A percentile compares a stretch with the other conserved stretches of the same genome.
These are phyloP conservation scores for Pseudopithomyces chartarum DNA, from an alignment of 2,329 filamentous ascomycete genomes.

Conservation along the genomic window DNA sequence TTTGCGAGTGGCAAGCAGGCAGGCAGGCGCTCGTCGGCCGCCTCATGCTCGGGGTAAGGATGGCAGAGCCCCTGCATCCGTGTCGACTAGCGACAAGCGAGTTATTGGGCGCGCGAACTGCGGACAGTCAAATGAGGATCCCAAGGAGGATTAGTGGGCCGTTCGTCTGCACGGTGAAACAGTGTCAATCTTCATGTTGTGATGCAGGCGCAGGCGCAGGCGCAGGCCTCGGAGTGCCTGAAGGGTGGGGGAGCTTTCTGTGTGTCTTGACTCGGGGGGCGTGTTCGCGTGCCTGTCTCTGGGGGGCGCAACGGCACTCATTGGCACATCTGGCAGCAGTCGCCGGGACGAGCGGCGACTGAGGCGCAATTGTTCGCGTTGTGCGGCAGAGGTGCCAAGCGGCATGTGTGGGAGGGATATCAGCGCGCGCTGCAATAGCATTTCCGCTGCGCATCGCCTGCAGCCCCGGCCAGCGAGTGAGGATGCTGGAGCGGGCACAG, in stretches of 20 bases:
- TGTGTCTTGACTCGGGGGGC: too few species aligned
- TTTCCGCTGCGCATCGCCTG: slow-evolving; percentile 20
- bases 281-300: background rate
- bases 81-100: slow-evolving; percentile 10
- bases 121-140: slow-evolving; percentile 30
- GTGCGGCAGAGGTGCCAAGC: background rate
- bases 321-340: too few species aligned
- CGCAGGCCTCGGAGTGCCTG: background rate
- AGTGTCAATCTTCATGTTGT: slow-evolving; percentile 22
- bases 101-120: slow-evolving; percentile 29
- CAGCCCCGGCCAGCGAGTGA: slow-evolving; percentile 15
- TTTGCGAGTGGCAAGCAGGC: slow-evolving; percentile 40
- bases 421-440: slow-evolving; percentile 19
- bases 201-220: slow-evolving; percentile 2
- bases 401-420: slow-evolving; percentile 22
- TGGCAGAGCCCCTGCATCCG: slow-evolving; percentile 33
- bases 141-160: slow-evolving; percentile 14
- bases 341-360: background rate
- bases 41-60: slow-evolving; percentile 25
- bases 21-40: slow-evolving; percentile 25
- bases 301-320: too few species aligned
- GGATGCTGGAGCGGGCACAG: slow-evolving; percentile 2
- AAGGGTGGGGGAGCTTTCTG: slow-evolving; percentile 6
- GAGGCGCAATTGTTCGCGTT: slow-evolving; percentile 9
- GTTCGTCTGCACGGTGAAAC: slow-evolving; percentile 30